A percentile compares a stretch with the other conserved stretches of the same genome.
Evolutionary conservation across 768 basidiomycete species (phyloP).

Genomic region (Calocybe cyanea): DNA sequence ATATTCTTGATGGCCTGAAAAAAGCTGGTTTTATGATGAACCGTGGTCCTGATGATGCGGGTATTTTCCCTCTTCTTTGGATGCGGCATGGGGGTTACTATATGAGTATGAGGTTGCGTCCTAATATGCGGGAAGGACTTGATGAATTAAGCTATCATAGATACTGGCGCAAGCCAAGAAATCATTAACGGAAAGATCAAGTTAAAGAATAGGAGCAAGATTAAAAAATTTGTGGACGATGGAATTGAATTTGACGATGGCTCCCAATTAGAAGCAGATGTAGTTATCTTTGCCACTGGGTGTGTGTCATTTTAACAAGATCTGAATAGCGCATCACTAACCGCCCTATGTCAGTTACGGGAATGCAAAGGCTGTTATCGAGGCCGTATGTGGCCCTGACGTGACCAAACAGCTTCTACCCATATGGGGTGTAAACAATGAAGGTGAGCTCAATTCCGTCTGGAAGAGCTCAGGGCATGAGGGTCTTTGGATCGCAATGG

Average conservation of each 20-base stretch:
- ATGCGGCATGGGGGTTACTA: conserved; percentile 34
- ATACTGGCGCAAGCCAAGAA: conserved; percentile 56
- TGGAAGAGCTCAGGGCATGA: conserved; percentile 50
- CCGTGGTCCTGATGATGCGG: conserved; percentile 34
- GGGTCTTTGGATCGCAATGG: conserved; percentile 59
- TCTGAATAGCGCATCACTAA: not conserved
- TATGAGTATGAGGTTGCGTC: conserved; percentile 25
- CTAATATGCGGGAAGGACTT: too few species aligned
- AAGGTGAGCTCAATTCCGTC: conserved; percentile 55
- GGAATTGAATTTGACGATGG: conserved; percentile 49
- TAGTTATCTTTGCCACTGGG: conserved; percentile 60
- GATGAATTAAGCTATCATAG: conserved; percentile 22
- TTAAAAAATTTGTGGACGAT: conserved; percentile 39
- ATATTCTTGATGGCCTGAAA: conserved; percentile 33
- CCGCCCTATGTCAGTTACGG: conserved; percentile 34
- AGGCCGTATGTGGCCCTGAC: conserved; percentile 43
- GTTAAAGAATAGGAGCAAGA: conserved; percentile 56
- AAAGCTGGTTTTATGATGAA: conserved; percentile 33
- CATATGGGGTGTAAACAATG: conserved; percentile 63
- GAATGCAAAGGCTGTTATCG: conserved; percentile 35
- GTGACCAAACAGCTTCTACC: conserved; percentile 41
- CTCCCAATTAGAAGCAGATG: conserved; percentile 43
- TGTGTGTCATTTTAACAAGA: conserved; percentile 17
- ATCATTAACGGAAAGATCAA: conserved; percentile 69
- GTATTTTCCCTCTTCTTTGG: conserved; percentile 27